A percentile compares a stretch with the other conserved stretches of the same genome.
phyloP scores from a whole-genome alignment of 192 early-diverging fungal species.

The Bifiguratus adelaidae region DNA sequence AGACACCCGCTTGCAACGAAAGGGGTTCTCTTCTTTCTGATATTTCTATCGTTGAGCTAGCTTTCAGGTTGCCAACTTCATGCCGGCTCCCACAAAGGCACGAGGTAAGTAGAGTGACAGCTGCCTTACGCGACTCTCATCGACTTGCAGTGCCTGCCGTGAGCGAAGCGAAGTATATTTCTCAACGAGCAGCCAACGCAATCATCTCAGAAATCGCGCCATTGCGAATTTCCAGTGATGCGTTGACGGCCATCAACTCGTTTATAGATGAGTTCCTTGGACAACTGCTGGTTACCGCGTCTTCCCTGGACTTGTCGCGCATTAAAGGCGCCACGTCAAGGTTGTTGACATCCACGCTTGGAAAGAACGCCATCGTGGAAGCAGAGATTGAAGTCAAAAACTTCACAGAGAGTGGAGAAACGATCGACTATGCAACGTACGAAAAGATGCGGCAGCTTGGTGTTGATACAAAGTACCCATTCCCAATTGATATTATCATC shows the following conservation, averaged over 20 bases:
- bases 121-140: too few species aligned
- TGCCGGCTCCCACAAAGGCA: too few species aligned
- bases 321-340: slow-evolving; percentile 36
- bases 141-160: background rate
- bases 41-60: too few species aligned
- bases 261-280: slow-evolving; percentile 47
- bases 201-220: slow-evolving; percentile 42
- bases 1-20: too few species aligned
- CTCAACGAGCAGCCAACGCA: slow-evolving; percentile 48
- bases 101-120: too few species aligned
- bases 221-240: slow-evolving; percentile 44
- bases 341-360: slow-evolving; percentile 37
- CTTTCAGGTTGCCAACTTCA: too few species aligned
- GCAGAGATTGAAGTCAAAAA: slow-evolving; percentile 47
- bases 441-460: slow-evolving; percentile 17
- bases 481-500: slow-evolving; percentile 19
- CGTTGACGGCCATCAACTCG: slow-evolving; percentile 36
- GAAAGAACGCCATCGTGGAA: slow-evolving; percentile 48
- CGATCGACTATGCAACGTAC: slow-evolving; percentile 19
- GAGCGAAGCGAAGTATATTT: slow-evolving; percentile 43
- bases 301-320: slow-evolving; percentile 30
- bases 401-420: slow-evolving; percentile 37
- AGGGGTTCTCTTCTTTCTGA: too few species aligned
- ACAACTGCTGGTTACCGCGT: slow-evolving; percentile 29
- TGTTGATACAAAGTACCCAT: background rate